Conservation (phyloP, 1,284 basidiomycete species). For the Heterobasidion annosum region DNA sequence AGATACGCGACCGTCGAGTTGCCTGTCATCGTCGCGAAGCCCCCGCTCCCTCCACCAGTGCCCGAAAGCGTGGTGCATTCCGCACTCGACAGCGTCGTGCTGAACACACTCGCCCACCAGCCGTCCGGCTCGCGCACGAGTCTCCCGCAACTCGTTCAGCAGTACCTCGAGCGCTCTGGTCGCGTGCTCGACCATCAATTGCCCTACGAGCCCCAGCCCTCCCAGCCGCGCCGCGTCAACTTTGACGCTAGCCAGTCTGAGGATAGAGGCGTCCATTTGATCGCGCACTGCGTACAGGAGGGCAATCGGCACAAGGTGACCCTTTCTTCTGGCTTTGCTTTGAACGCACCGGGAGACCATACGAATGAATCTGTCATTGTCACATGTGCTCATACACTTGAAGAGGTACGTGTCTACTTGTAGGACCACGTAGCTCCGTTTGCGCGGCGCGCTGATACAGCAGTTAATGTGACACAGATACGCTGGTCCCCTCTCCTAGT, state of each 20-base stretch:
- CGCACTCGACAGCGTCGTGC: slow-evolving; percentile 6
- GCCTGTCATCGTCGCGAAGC: slow-evolving; percentile 9
- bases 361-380: slow-evolving; percentile 34
- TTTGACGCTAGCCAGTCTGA: slow-evolving; percentile 15
- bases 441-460: neutral
- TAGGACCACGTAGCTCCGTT: neutral
- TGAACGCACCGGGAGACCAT: slow-evolving; percentile 25
- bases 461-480: slow-evolving; percentile 24
- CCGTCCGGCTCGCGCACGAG: slow-evolving; percentile 4
- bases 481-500: slow-evolving; percentile 29
- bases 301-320: slow-evolving; percentile 38
- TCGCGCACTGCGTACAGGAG: slow-evolving; percentile 51
- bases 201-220: slow-evolving; percentile 41
- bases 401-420: slow-evolving; percentile 34
- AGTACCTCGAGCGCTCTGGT: slow-evolving; percentile 24
- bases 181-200: slow-evolving; percentile 33
- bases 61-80: neutral
- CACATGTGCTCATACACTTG: slow-evolving; percentile 63
- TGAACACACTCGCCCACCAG: slow-evolving; percentile 6
- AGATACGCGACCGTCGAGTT: slow-evolving; percentile 6
- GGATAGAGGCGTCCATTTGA: slow-evolving; percentile 35
- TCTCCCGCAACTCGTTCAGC: slow-evolving; percentile 10
- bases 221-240: slow-evolving; percentile 21
- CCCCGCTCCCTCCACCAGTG: slow-evolving; percentile 4
- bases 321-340: slow-evolving; percentile 55